A percentile compares a stretch with the other conserved stretches of the same genome.
Evolutionary conservation across 2,329 filamentous ascomycete species (phyloP).

Genomic region (Trichoderma simmonsii): DNA sequence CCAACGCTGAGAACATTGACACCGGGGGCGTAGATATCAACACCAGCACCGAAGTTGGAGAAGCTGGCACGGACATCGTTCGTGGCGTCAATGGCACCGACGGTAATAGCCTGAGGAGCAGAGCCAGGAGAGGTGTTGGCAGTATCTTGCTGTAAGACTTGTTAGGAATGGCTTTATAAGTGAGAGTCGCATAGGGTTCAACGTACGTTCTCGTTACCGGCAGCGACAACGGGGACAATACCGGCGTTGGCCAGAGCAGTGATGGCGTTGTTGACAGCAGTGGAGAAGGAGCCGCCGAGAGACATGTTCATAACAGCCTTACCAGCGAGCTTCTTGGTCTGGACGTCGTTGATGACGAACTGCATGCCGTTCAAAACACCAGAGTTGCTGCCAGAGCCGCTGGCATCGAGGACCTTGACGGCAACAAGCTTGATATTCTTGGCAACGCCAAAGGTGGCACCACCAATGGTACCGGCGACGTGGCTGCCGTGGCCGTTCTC

Average conservation of each 20-base stretch:
- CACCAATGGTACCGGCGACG: conserved; percentile 60
- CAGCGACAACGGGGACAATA: conserved; percentile 57
- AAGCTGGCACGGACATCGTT: conserved; percentile 50
- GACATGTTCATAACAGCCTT: conserved; percentile 64
- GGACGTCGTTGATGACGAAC: conserved; percentile 49
- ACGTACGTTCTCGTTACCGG: conserved; percentile 53
- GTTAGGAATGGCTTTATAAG: background rate
- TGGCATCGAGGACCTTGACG: conserved; percentile 59
- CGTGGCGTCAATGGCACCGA: conserved; percentile 55
- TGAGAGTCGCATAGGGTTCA: background rate
- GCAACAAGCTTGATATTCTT: conserved; percentile 54
- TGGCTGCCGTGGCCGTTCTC: conserved; percentile 63
- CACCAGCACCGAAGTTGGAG: conserved; percentile 54
- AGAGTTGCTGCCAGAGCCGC: conserved; percentile 37
- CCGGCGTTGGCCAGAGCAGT: conserved; percentile 47
- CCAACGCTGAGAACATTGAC: conserved; percentile 52
- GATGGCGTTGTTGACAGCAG: conserved; percentile 55
- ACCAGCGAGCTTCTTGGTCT: conserved; percentile 40
- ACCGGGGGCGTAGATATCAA: conserved; percentile 57
- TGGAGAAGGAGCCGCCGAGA: conserved; percentile 49
- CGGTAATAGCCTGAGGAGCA: conserved; percentile 54
- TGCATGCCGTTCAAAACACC: conserved; percentile 57
- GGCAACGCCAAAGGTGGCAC: conserved; percentile 59
- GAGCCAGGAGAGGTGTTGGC: conserved; percentile 52
- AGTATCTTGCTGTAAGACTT: conserved; percentile 42